Percentiles rank a stretch among this genome's conserved stretches.
These are phyloP conservation scores for Globisporangium paddicum DNA, from an alignment of 352 stramenopile species.

Conservation along the genomic window DNA sequence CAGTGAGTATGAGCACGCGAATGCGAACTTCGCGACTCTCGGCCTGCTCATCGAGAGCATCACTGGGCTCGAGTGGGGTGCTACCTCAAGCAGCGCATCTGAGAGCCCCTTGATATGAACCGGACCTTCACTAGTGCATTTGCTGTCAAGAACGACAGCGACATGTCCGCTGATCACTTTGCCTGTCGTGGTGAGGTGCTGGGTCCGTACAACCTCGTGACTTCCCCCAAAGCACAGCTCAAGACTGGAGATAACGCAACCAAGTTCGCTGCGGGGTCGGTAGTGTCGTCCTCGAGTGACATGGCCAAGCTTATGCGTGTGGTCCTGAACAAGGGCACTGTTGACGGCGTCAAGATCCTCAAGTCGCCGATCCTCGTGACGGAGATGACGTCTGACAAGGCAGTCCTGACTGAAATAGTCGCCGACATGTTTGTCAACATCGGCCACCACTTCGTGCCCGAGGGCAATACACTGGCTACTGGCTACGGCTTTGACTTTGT, in stretches of 20 bases:
- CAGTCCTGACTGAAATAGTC: constrained; percentile 27
- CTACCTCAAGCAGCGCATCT: constrained; percentile 49
- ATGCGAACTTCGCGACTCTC: constrained; percentile 57
- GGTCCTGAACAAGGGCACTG: constrained; percentile 56
- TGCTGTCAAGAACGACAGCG: not conserved
- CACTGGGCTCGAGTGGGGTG: constrained; percentile 38
- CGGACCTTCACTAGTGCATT: constrained; percentile 29
- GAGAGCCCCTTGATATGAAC: constrained; percentile 50
- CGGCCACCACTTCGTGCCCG: constrained; percentile 39
- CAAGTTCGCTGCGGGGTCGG: constrained; percentile 40
- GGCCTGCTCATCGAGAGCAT: constrained; percentile 55
- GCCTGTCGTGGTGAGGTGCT: constrained; percentile 34
- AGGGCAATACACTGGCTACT: constrained; percentile 45
- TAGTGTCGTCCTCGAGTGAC: constrained; percentile 47
- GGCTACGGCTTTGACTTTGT: constrained; percentile 72
- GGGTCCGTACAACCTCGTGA: constrained; percentile 42
- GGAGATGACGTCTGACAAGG: constrained; percentile 61
- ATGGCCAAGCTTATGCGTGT: constrained; percentile 49
- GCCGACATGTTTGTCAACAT: constrained; percentile 29
- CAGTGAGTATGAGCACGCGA: constrained; percentile 51
- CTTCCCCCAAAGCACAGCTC: constrained; percentile 30
- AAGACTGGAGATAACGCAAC: constrained; percentile 8
- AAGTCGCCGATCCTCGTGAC: constrained; percentile 31
- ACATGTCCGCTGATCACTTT: constrained; percentile 30
- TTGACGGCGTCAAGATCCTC: constrained; percentile 43